Conservation (phyloP, 805 yeast species). For the Monosporozyma unispora region DNA sequence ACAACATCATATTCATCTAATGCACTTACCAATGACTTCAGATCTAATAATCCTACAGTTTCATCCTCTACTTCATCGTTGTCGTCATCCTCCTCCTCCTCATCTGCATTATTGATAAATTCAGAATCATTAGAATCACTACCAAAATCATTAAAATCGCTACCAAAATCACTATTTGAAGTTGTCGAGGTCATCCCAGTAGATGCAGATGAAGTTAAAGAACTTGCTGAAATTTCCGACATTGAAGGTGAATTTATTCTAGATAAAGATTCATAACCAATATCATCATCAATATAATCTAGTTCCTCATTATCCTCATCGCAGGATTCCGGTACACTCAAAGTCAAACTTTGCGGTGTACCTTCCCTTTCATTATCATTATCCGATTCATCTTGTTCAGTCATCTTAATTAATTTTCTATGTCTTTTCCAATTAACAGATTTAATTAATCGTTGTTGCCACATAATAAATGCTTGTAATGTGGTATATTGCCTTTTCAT, state of each 20-base stretch:
- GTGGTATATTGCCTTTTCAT: constrained; percentile 11
- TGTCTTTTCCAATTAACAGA: constrained; percentile 2
- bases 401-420: not conserved
- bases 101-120: not conserved
- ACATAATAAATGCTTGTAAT: constrained; percentile 16
- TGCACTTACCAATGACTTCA: constrained; percentile 20
- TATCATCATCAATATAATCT: constrained; percentile 4
- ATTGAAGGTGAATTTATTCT: not conserved
- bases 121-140: constrained; percentile 2
- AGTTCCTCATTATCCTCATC: not conserved
- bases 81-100: constrained; percentile 3
- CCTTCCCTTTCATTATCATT: not conserved
- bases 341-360: not conserved
- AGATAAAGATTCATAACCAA: not conserved
- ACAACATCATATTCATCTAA: constrained; percentile 26
- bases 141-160: constrained; percentile 1
- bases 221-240: not conserved
- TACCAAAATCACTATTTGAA: not conserved
- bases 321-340: not conserved
- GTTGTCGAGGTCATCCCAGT: not conserved
- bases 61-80: constrained; percentile 10
- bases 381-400: not conserved
- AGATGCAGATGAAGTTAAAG: not conserved
- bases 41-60: constrained; percentile 6
- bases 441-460: constrained; percentile 12